phyloP scores from a whole-genome alignment of 768 basidiomycete species.

The Termitomyces sp. region DNA sequence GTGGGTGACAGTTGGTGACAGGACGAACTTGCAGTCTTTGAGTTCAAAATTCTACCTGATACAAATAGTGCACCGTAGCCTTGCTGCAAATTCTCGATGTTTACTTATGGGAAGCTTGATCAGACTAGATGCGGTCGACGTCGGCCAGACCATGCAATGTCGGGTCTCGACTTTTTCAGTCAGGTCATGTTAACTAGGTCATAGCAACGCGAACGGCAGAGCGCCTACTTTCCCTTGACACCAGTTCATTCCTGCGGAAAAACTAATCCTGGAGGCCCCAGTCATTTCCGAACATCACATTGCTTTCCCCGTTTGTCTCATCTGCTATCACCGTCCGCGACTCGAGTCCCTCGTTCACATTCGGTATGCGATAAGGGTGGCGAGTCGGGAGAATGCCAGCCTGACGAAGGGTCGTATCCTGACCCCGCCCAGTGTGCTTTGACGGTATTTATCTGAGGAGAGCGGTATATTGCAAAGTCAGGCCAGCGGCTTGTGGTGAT shows the following conservation, averaged over 20 bases:
- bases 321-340: constrained; percentile 28
- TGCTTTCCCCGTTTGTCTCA: constrained; percentile 31
- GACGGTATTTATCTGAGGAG: not conserved
- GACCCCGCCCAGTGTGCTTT: constrained; percentile 45
- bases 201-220: no score
- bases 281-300: constrained; percentile 32
- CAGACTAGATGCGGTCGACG: no score
- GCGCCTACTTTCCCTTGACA: no score
- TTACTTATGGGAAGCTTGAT: no score
- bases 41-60: no score
- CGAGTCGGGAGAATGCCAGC: constrained; percentile 30
- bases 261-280: constrained; percentile 21
- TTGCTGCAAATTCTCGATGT: no score
- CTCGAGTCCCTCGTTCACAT: constrained; percentile 15
- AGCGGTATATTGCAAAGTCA: not conserved
- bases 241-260: not conserved
- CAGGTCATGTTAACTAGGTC: no score
- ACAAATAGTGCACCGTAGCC: no score
- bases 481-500: constrained; percentile 12
- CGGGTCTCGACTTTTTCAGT: no score
- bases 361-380: constrained; percentile 21
- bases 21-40: no score
- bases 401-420: constrained; percentile 31
- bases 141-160: no score
- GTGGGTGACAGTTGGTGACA: no score